Evolutionary conservation across 2,329 filamentous ascomycete genomes (phyloP), one percentile per base, ranked within the genome.

Genomic region (Exophiala sideris): DNA sequence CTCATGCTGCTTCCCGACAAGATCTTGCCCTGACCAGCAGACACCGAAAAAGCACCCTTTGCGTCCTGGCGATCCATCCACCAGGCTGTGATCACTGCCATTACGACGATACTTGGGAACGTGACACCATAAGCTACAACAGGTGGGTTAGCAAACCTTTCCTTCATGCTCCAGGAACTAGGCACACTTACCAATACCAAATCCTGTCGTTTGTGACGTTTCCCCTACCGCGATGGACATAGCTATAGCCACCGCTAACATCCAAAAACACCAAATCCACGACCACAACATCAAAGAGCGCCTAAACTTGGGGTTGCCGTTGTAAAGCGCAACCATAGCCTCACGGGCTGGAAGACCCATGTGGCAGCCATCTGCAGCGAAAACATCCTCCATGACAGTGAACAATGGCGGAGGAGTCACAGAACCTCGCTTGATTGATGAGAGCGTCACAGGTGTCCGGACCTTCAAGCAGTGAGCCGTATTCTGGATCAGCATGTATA

Each of bases 401-500:
- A 44, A 44, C 16, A 44, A 24, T n/a, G 40, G 40, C 10, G 40
- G 40, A 21, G 40, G 40, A 6, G 40, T 44, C 3, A 44, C 20
- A n/a, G 40, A 44, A 12, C 40, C 40, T 8, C 40, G 40, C 18
- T 44, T 44, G 14, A 44, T 12, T 10, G 40, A 44, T 7, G 40
- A 44, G 18, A 44, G 40, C 5, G 40, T 44, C 20, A 44, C 11
- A 24, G 18, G 18, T 9, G 44, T 16, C 7, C 24, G 20, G 14
- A 46, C 14, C 24, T 29, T 11, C 29, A 46, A 32, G 32, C 44
- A 46, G 29, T 46, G 44, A 10, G 12, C 21, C 12, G 44, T 34
- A 21, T 46, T 46, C 16, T 46, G 44, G n/a, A 46, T 24, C 24
- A 46, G 44, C 44, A 34, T 46, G 44, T 46, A 46, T 10, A 21